phyloP scores from a whole-genome alignment of 2,329 filamentous ascomycete species.

The Paramyrothecium sp. region DNA sequence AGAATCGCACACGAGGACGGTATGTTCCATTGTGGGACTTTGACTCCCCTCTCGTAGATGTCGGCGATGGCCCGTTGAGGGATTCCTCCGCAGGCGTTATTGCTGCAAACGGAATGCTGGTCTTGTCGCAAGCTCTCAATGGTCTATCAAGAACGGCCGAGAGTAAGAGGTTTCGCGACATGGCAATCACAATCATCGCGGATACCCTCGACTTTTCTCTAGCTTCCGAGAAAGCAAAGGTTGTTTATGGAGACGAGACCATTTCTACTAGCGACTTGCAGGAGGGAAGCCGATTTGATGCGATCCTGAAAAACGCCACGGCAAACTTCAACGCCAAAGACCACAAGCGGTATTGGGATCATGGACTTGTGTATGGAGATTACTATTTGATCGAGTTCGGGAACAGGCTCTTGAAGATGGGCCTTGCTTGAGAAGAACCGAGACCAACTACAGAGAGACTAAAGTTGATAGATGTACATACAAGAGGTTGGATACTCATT shows the following conservation, averaged over 20 bases:
- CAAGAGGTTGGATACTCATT: neutral
- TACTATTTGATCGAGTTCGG: conserved; percentile 47
- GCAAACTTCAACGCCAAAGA: conserved; percentile 31
- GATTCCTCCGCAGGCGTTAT: conserved; percentile 37
- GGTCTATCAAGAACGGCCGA: conserved; percentile 9
- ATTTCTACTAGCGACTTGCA: conserved; percentile 8
- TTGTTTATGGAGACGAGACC: neutral
- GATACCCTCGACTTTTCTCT: conserved; percentile 27
- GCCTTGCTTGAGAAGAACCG: conserved; percentile 1
- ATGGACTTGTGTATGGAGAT: conserved; percentile 47
- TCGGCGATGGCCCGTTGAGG: conserved; percentile 20
- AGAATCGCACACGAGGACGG: conserved; percentile 11
- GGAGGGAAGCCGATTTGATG: conserved; percentile 21
- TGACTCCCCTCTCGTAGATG: conserved; percentile 36
- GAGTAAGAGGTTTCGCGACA: conserved; percentile 20
- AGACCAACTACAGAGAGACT: neutral
- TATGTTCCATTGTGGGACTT: conserved; percentile 43
- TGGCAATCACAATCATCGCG: conserved; percentile 24
- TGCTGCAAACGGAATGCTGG: conserved; percentile 36
- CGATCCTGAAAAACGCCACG: conserved; percentile 29
- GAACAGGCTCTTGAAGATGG: conserved; percentile 38
- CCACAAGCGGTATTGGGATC: conserved; percentile 28
- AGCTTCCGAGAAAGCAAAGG: conserved; percentile 11
- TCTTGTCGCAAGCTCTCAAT: conserved; percentile 30
- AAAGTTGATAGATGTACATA: neutral